Conservation (phyloP, 371 early-diverging fungal species). For the Coemansia sp. region DNA sequence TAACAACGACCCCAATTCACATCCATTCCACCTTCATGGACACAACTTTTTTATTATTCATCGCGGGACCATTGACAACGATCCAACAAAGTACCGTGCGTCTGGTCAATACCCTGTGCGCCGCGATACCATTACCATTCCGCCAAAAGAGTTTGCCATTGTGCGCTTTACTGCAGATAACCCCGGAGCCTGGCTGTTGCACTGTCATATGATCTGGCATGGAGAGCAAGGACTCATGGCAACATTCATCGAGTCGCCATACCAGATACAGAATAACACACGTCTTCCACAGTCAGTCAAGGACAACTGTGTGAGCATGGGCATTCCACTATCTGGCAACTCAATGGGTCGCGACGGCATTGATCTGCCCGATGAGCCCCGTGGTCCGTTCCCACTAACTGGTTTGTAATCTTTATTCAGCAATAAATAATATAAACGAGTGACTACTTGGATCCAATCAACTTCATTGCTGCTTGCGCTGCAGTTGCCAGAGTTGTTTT, state of each 20-base stretch:
- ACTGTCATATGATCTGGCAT: constrained; percentile 67
- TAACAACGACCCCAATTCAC: constrained; percentile 65
- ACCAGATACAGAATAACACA: constrained; percentile 38
- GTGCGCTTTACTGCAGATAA: constrained; percentile 68
- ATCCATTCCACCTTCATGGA: constrained; percentile 88
- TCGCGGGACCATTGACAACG: constrained; percentile 45
- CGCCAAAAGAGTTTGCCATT: constrained; percentile 57
- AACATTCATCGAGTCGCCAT: constrained; percentile 28
- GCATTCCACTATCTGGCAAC: constrained; percentile 58
- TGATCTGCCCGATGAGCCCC: no score
- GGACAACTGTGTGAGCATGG: constrained; percentile 59
- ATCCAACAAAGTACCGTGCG: constrained; percentile 28
- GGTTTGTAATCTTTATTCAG: constrained; percentile 31
- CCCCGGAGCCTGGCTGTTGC: constrained; percentile 75
- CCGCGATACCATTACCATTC: constrained; percentile 67
- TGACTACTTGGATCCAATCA: constrained; percentile 10
- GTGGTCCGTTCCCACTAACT: constrained; percentile 7
- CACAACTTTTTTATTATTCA: constrained; percentile 71
- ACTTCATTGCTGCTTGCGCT: constrained; percentile 45
- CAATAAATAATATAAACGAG: no score
- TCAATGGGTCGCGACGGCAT: constrained; percentile 57
- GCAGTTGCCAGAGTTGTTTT: constrained; percentile 46
- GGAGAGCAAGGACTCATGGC: constrained; percentile 14
- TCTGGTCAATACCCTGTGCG: constrained; percentile 52
- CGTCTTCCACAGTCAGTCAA: constrained; percentile 53